Percentiles rank a stretch among this genome's conserved stretches.
Evolutionary conservation across 2,329 filamentous ascomycete species (phyloP).

Genomic region (Colletotrichum cordylinicola): DNA sequence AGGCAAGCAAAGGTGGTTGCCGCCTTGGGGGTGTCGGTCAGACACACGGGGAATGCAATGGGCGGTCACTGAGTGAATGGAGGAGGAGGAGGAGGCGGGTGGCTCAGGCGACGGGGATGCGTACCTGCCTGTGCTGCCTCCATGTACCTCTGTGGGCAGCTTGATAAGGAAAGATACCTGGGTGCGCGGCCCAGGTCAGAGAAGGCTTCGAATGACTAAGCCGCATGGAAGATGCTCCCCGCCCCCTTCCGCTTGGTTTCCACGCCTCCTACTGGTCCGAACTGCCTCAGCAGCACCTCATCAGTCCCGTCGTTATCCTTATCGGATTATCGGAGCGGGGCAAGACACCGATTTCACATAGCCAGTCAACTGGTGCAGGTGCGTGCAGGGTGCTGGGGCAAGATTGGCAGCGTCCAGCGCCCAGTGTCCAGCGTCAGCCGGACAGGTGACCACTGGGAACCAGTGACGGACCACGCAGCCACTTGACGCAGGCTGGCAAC

Average conservation of each 20-base stretch:
- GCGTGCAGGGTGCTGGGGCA: not conserved
- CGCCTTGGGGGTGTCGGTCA: conserved; percentile 22
- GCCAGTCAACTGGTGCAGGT: conserved; percentile 9
- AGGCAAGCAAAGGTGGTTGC: conserved; percentile 18
- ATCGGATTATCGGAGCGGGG: conserved; percentile 21
- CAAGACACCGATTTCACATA: conserved; percentile 13
- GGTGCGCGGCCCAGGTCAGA: not conserved
- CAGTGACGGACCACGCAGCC: not conserved
- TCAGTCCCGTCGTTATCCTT: conserved; percentile 14
- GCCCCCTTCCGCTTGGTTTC: not conserved
- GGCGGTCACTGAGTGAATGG: conserved; percentile 23
- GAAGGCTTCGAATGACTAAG: not conserved
- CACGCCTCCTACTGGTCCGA: not conserved
- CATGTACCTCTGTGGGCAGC: not conserved
- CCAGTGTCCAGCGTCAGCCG: not conserved
- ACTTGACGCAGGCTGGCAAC: conserved; percentile 16
- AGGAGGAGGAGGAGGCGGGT: not conserved
- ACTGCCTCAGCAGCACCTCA: not conserved
- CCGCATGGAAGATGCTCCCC: not conserved
- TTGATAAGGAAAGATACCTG: not conserved
- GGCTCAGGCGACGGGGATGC: conserved; percentile 8
- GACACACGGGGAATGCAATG: conserved; percentile 20
- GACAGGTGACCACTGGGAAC: conserved; percentile 8
- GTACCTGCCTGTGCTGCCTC: not conserved
- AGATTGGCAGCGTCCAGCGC: not conserved